Evolutionary conservation across 306 rosid genomes (phyloP).

Genomic region (Malus sieversii): DNA sequence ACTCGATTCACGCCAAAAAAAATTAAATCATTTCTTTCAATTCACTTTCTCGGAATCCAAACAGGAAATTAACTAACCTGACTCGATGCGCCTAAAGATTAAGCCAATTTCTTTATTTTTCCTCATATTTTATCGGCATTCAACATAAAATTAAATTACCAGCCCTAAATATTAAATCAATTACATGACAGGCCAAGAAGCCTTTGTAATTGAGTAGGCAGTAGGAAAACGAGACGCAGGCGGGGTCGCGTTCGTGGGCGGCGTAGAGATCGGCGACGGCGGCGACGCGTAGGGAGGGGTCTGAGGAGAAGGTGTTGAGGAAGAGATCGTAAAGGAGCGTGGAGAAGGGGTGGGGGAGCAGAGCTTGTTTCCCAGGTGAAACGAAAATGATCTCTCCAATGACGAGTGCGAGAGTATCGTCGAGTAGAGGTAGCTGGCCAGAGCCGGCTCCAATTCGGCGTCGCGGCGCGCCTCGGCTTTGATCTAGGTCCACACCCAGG

Average conservation of each 20-base stretch:
- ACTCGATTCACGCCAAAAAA: neutral
- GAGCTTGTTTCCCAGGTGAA: slow-evolving; percentile 86
- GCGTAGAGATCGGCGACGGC: slow-evolving; percentile 80
- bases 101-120: neutral
- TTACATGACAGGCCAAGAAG: slow-evolving; percentile 82
- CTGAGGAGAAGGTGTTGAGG: slow-evolving; percentile 67
- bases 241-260: slow-evolving; percentile 72
- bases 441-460: slow-evolving; percentile 86
- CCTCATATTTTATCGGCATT: neutral
- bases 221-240: slow-evolving; percentile 79
- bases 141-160: neutral
- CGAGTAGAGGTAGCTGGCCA: slow-evolving; percentile 90
- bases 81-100: neutral
- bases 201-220: slow-evolving; percentile 96
- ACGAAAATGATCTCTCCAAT: slow-evolving; percentile 65
- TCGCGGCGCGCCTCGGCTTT: slow-evolving; percentile 86
- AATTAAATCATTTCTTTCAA: neutral
- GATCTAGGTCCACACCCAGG: slow-evolving; percentile 66
- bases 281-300: slow-evolving; percentile 50
- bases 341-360: slow-evolving; percentile 88
- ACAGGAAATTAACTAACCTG: neutral
- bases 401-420: slow-evolving; percentile 81
- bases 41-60: neutral
- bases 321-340: slow-evolving; percentile 86
- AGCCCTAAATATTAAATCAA: neutral